Evolutionary conservation across 768 basidiomycete species (phyloP).

Genomic region (Heimioporus sp.): DNA sequence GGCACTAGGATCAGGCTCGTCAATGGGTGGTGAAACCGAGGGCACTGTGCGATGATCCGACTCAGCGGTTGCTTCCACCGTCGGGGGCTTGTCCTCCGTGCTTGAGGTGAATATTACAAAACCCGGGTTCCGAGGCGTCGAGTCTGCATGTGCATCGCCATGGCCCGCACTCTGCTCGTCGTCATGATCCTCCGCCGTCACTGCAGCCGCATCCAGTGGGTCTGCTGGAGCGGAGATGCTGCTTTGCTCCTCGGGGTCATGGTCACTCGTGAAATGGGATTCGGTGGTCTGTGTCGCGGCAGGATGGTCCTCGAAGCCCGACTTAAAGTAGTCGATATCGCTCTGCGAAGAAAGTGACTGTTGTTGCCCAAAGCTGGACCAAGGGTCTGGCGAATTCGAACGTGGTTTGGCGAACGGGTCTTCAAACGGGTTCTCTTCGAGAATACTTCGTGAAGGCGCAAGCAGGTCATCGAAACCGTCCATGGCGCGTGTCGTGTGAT

Average conservation of each 20-base stretch:
- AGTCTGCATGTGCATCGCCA: conserved; percentile 8
- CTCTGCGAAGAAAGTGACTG: conserved; percentile 17
- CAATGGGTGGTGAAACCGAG: conserved; percentile 35
- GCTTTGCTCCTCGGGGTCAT: conserved; percentile 32
- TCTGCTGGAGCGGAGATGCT: conserved; percentile 27
- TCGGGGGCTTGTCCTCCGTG: conserved; percentile 16
- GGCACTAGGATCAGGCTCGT: conserved; percentile 12
- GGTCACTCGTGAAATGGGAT: conserved; percentile 33
- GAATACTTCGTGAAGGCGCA: conserved; percentile 51
- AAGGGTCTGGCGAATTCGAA: conserved; percentile 72
- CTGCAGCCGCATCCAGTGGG: conserved; percentile 40
- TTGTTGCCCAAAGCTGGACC: conserved; percentile 57
- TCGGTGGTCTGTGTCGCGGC: conserved; percentile 28
- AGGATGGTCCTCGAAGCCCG: conserved; percentile 27
- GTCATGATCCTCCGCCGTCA: conserved; percentile 31
- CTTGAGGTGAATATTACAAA: conserved; percentile 41
- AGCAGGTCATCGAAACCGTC: conserved; percentile 80
- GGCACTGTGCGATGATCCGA: conserved; percentile 26
- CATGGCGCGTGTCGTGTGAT: conserved; percentile 39
- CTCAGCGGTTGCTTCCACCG: conserved; percentile 11
- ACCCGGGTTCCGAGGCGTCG: conserved; percentile 39
- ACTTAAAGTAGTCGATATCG: conserved; percentile 28
- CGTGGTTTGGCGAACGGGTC: conserved; percentile 65
- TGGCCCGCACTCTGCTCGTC: conserved; percentile 24
- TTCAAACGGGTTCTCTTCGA: conserved; percentile 78